Evolutionary conservation across 129 eudicot genomes (phyloP).

Genomic region (sunflower (Helianthus annuus)): DNA sequence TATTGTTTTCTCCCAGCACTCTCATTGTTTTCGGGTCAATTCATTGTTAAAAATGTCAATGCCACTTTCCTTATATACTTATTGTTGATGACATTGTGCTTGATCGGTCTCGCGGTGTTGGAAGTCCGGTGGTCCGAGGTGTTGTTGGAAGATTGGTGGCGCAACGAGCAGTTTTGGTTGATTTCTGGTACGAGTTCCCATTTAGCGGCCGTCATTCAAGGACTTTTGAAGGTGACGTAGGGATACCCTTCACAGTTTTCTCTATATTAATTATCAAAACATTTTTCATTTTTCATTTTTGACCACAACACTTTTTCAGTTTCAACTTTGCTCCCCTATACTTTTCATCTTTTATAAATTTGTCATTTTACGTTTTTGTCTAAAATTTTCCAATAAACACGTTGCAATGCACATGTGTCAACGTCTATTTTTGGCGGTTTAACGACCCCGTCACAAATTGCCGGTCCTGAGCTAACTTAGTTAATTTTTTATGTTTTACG

Average conservation of each 20-base stretch:
- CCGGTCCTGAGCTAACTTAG: no score
- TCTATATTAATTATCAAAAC: no score
- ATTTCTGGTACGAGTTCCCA: constrained; percentile 41
- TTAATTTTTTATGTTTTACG: no score
- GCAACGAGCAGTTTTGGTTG: constrained; percentile 47
- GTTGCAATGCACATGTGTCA: no score
- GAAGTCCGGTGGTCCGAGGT: constrained; percentile 42
- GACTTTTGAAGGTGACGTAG: constrained; percentile 32
- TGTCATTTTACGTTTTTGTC: no score
- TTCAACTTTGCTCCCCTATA: no score
- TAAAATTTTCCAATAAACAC: no score
- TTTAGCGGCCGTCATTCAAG: constrained; percentile 40
- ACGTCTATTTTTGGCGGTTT: no score
- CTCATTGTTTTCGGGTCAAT: constrained; percentile 39
- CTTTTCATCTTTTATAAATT: no score
- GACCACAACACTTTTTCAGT: no score
- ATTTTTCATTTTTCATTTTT: no score
- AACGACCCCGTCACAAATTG: no score
- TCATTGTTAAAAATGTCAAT: constrained; percentile 36
- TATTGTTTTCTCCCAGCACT: constrained; percentile 44
- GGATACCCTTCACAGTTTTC: neutral
- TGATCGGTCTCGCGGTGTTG: constrained; percentile 35
- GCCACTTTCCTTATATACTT: constrained; percentile 32
- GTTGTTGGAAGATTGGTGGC: constrained; percentile 45
- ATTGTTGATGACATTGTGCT: constrained; percentile 29